Evolutionary conservation across 768 basidiomycete species (phyloP), one percentile per base, ranked within the genome.

Genomic region (Panellus pusillus): DNA sequence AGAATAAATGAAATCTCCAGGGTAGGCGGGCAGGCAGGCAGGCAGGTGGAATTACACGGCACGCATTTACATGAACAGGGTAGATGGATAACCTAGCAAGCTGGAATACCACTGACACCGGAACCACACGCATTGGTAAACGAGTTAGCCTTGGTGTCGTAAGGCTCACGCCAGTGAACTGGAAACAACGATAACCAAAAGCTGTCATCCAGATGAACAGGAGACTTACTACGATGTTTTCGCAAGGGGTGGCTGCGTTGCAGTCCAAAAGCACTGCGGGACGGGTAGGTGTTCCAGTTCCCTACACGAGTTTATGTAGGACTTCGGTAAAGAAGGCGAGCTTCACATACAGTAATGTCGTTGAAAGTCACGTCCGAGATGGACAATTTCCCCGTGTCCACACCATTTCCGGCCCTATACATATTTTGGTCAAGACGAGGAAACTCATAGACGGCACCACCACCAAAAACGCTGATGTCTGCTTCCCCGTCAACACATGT

Each of bases 101-200:
- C 54, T 12, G 53, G 47, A 15, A 62, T 50, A 4, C 55, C 57
- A 15, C 32, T 58, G 36, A 61, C 38, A 1, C 64, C 64, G 5
- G 54, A 43, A 3, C 64, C 64, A 20, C 64, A 65, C 3, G 64
- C 62, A 39, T 65, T 61, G 15, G 61, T 58, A 18, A 63, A 52
- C 18, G 47, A 29, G 36, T 60, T 50, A 3, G 62, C 52, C 13
- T 49, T 51, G 8, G 62, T 55, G 18, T 50, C 17, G 54, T 52
- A 9, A 63, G 38, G 20, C 28, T 17, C 6, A 62, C 46, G 24
- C 50, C 53, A 7, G 9, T 51, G 44, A 65, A 65, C 55, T 61
- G 37, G 15, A 36, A 6, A 2, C 13, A 19, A 29, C 3, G 5
- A 14, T 17, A 24, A 24, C 28, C 9, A 46, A 51, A 24, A 31